phyloP scores from a whole-genome alignment of 108 stramenopile species.

The Licmophora abbreviata region DNA sequence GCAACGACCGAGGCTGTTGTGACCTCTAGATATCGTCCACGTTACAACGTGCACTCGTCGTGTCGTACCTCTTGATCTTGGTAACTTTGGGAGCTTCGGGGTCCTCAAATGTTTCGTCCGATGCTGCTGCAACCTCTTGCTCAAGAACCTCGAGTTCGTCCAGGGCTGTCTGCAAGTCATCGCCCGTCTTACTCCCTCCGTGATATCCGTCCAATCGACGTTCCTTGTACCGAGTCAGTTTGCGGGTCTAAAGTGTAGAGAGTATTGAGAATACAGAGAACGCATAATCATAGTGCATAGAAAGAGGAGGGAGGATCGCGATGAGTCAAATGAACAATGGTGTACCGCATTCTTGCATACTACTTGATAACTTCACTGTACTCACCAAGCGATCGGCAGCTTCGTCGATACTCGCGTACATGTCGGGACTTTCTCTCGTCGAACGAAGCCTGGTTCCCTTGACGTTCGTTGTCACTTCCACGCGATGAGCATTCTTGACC shows the following conservation, averaged over 20 bases:
- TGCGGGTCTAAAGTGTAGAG: constrained; percentile 47
- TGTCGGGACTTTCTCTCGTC: constrained; percentile 60
- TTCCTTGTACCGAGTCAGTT: constrained; percentile 80
- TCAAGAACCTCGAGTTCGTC: constrained; percentile 33
- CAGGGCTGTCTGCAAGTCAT: constrained; percentile 66
- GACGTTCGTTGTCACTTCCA: constrained; percentile 66
- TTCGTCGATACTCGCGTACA: constrained; percentile 79
- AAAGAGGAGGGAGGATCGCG: not conserved
- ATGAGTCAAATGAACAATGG: constrained; percentile 3
- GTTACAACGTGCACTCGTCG: too few relatives aligned
- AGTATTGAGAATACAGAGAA: constrained; percentile 2
- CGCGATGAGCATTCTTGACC: constrained; percentile 75
- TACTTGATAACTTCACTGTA: not conserved
- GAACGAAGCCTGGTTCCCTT: constrained; percentile 78
- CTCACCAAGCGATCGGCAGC: constrained; percentile 52
- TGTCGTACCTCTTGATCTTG: constrained; percentile 66
- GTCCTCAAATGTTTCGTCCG: constrained; percentile 49
- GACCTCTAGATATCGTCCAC: too few relatives aligned
- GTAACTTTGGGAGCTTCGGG: constrained; percentile 67
- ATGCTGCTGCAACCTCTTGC: constrained; percentile 10
- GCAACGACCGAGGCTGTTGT: too few relatives aligned
- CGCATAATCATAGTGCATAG: not conserved
- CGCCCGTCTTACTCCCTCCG: constrained; percentile 68
- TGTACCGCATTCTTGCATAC: too few relatives aligned
- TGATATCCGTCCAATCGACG: constrained; percentile 74